phyloP scores from a whole-genome alignment of 257 asterid species.

The Solanum appendiculatum region DNA sequence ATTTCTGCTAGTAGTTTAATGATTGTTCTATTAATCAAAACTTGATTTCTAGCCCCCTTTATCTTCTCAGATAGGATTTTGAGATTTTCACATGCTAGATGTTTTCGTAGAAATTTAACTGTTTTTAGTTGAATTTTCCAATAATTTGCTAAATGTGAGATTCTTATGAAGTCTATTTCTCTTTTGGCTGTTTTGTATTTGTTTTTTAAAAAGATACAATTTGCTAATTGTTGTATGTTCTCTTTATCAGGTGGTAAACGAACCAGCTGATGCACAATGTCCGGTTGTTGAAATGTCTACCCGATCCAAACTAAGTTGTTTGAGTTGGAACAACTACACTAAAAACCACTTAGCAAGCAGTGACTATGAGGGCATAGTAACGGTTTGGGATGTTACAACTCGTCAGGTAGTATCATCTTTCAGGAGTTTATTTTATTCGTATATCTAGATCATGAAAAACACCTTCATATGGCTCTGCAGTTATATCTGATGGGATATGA shows the following conservation, averaged over 20 bases:
- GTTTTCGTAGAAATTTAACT: background rate
- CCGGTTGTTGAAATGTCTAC: slow-evolving; percentile 81
- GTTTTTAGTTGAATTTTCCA: background rate
- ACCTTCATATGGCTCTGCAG: background rate
- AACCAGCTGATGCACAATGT: slow-evolving; percentile 57
- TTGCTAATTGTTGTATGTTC: slow-evolving; percentile 4
- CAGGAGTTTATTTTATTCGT: background rate
- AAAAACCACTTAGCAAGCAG: slow-evolving; percentile 80
- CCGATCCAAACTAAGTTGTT: slow-evolving; percentile 74
- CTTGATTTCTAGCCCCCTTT: background rate
- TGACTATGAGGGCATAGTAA: slow-evolving; percentile 86
- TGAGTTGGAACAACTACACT: slow-evolving; percentile 80
- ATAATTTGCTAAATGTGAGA: background rate
- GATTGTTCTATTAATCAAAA: background rate
- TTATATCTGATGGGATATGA: background rate
- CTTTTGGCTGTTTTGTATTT: background rate
- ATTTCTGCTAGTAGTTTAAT: background rate
- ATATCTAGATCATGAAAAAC: background rate
- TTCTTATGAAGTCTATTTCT: background rate
- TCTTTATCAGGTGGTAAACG: slow-evolving; percentile 62
- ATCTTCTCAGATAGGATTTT: background rate
- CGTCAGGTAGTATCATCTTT: slow-evolving; percentile 49
- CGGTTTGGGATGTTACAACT: slow-evolving; percentile 89
- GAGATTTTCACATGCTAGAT: background rate
- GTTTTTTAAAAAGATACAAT: background rate